These are phyloP conservation scores for Penstemon newberryi DNA, from an alignment of 257 asterid genomes.

Conservation along the genomic window DNA sequence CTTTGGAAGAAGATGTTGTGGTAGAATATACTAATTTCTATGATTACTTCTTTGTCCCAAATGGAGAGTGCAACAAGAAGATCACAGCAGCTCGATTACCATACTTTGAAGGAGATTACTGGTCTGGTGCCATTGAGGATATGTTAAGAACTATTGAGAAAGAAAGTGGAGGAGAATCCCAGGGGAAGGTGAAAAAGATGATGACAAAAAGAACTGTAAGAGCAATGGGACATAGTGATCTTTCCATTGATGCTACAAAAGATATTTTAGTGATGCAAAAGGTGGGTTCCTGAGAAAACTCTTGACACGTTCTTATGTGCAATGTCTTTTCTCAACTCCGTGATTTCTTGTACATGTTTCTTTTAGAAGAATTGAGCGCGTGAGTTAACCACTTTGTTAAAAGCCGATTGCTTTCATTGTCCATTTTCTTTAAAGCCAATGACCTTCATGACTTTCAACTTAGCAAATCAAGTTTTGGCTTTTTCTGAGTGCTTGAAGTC, in stretches of 20 bases:
- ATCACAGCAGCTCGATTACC: conserved; percentile 73
- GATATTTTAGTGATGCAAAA: conserved; percentile 67
- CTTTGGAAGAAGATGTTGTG: conserved; percentile 56
- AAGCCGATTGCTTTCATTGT: neutral
- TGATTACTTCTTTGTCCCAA: conserved; percentile 54
- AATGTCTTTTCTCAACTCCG: neutral
- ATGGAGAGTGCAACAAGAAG: conserved; percentile 47
- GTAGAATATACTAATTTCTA: conserved; percentile 53
- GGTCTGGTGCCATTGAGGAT: conserved; percentile 64
- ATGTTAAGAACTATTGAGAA: conserved; percentile 36
- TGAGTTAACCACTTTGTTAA: conserved; percentile 5
- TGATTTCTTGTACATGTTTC: neutral
- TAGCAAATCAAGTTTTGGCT: neutral
- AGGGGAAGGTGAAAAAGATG: conserved; percentile 33
- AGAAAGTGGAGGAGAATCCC: conserved; percentile 39
- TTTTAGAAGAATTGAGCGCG: neutral
- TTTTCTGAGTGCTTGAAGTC: neutral
- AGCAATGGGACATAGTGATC: conserved; percentile 57
- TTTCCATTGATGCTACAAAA: conserved; percentile 44
- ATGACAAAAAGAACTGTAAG: conserved; percentile 48
- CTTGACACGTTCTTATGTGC: neutral
- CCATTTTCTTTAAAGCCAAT: no score
- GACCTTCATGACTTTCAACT: neutral
- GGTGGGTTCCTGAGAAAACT: conserved; percentile 39
- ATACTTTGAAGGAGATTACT: conserved; percentile 69